Evolutionary conservation across 306 rosid genomes (phyloP).

Genomic region (Hippophae rhamnoides): DNA sequence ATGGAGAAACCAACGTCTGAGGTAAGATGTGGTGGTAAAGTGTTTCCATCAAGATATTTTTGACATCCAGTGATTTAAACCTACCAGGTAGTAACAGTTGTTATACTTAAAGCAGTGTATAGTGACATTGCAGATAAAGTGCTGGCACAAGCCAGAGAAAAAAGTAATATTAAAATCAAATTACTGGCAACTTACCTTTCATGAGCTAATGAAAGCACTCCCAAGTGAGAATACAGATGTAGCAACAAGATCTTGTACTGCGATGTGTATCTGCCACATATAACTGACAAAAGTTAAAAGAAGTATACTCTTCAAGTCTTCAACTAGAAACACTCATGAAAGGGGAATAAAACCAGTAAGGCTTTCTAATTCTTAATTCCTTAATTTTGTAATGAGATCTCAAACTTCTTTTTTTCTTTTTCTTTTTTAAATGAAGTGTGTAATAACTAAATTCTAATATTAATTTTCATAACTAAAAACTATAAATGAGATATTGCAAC

Average conservation of each 20-base stretch:
- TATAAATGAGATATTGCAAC: no score
- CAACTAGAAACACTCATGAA: no score
- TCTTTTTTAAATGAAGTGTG: no score
- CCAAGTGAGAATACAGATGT: slow-evolving; percentile 72
- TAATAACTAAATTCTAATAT: no score
- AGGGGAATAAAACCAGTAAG: no score
- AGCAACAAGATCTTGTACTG: slow-evolving; percentile 74
- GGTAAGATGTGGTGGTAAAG: slow-evolving; percentile 83
- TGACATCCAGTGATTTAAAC: slow-evolving; percentile 81
- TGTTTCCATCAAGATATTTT: slow-evolving; percentile 88
- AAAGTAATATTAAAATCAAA: background rate
- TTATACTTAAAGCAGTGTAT: slow-evolving; percentile 9
- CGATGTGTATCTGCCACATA: slow-evolving; percentile 48
- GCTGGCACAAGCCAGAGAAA: background rate
- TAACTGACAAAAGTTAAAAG: background rate
- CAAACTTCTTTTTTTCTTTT: no score
- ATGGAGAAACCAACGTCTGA: slow-evolving; percentile 83
- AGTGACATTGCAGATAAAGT: slow-evolving; percentile 1
- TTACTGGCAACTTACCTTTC: slow-evolving; percentile 52
- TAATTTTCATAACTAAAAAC: no score
- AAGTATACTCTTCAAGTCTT: no score
- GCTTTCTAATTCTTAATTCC: no score
- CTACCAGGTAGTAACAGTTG: slow-evolving; percentile 32
- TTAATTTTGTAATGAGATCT: no score
- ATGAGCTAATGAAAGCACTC: slow-evolving; percentile 68